A percentile compares a stretch with the other conserved stretches of the same genome.
phyloP scores from a whole-genome alignment of 2,329 filamentous ascomycete genomes.

The Alternaria gansuensis region DNA sequence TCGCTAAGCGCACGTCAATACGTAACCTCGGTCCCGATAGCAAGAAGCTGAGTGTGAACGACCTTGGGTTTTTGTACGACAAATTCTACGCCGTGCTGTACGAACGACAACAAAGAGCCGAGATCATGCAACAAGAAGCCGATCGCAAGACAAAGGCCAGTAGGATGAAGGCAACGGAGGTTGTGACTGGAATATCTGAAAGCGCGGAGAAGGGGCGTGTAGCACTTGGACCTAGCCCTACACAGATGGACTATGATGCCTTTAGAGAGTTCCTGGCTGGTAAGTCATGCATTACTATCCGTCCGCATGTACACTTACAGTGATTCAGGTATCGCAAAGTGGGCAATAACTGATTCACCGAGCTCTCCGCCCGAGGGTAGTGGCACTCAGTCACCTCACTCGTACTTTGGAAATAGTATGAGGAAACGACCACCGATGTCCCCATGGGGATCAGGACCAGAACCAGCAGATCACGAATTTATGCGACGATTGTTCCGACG shows the following conservation, averaged over 20 bases:
- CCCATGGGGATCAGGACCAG: slow-evolving; percentile 68
- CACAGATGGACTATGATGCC: slow-evolving; percentile 95
- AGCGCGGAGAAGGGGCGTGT: slow-evolving; percentile 82
- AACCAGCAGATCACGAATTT: slow-evolving; percentile 94
- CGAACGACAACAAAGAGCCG: slow-evolving; percentile 84
- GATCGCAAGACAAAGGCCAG: slow-evolving; percentile 77
- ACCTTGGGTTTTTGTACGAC: slow-evolving; percentile 90
- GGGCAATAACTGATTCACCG: slow-evolving; percentile 90
- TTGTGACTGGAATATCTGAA: slow-evolving; percentile 59
- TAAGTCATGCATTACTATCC: slow-evolving; percentile 28
- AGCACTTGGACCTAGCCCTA: slow-evolving; percentile 86
- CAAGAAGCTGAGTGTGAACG: slow-evolving; percentile 85
- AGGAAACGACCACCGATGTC: slow-evolving; percentile 56
- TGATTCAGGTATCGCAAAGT: slow-evolving; percentile 77
- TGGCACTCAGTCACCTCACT: slow-evolving; percentile 63
- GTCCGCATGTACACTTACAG: slow-evolving; percentile 13
- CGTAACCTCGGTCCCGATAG: slow-evolving; percentile 95
- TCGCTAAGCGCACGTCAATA: slow-evolving; percentile 95
- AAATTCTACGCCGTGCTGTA: slow-evolving; percentile 92
- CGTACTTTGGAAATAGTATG: slow-evolving; percentile 63
- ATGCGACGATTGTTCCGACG: slow-evolving; percentile 84
- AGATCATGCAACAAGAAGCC: slow-evolving; percentile 69
- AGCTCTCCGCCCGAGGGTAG: slow-evolving; percentile 64
- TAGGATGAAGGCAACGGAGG: slow-evolving; percentile 61
- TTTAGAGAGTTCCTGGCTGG: slow-evolving; percentile 91